Base-by-base conservation (phyloP, 306 rosid genomes). In the Gynostemma pentaphyllum region DNA sequence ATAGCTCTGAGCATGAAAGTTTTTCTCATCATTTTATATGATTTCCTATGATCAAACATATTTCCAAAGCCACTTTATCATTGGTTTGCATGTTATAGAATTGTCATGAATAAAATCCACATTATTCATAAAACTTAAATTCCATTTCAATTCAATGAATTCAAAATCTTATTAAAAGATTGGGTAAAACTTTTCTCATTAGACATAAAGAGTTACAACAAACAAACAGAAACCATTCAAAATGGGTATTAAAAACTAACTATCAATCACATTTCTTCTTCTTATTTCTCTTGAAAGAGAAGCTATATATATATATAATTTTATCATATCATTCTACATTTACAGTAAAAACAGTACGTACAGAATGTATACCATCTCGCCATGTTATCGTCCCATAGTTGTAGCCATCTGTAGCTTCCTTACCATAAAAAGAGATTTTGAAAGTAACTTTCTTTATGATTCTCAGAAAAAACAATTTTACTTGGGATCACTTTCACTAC, bases 361-460 rank as follows among this genome's bases (percentile, higher is more conserved):
- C 96, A 7, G 82, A 76, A 62, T 88, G 89, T 34, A 71, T 60
- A 66, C 80, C 92, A 68, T 86, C 88, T 70, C 74, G 66, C 98
- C 94, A 92, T 26, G 81, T 79, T 72, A 92, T 65, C 36, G 96
- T 71, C 46, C 98, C 98, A 68, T 80, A 88, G 67, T 78, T 86
- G 84, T 92, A 92, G 69, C 98, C 98, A 19, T 44, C 64, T 22
- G 6, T 37, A 24, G 96, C 88, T 14, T 79, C 73, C 85, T 79
- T 83, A 27, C 81, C 85, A 51, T 64, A 64, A 57, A 92, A 88
- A 26, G 88, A 81, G 44, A 92, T 86, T 50, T 53, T 59, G 67
- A 85, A 92, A 13, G 90, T 61, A 27, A 71, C 44, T 63, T 44
- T 82, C 49, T 66, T 79, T 67, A 75, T 75, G n/a, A 56, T 68